Conservation (phyloP, 257 asterid species). For the Plectranthus barbatus region DNA sequence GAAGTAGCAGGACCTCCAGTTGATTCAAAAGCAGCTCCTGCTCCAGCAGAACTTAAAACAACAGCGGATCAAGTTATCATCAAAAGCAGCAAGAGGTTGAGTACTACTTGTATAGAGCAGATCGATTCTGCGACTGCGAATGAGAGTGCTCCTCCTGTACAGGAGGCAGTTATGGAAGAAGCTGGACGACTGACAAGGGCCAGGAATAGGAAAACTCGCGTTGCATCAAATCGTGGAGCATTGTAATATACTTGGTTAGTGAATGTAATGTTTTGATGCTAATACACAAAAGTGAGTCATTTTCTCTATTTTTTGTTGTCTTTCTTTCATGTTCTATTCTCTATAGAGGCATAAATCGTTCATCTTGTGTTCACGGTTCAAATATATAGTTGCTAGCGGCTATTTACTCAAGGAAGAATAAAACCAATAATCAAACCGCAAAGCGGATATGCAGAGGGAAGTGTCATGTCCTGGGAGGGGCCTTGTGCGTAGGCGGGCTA, state of each 20-base stretch:
- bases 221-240: slow-evolving; percentile 13
- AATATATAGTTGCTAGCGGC: too few species aligned
- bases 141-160: slow-evolving; percentile 19
- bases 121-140: slow-evolving; percentile 23
- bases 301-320: background rate
- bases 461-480: too few species aligned
- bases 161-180: slow-evolving; percentile 20
- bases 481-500: too few species aligned
- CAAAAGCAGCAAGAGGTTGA: slow-evolving; percentile 22
- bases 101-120: slow-evolving; percentile 29
- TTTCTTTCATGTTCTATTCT: slow-evolving; percentile 10
- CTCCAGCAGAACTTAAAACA: slow-evolving; percentile 38
- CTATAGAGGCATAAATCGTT: too few species aligned
- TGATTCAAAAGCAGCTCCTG: slow-evolving; percentile 19
- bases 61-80: slow-evolving; percentile 20
- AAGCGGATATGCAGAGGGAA: too few species aligned
- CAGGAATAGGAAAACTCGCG: slow-evolving; percentile 34
- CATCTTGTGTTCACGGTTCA: too few species aligned
- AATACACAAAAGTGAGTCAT: background rate
- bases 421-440: too few species aligned
- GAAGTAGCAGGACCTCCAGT: slow-evolving; percentile 31
- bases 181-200: slow-evolving; percentile 31
- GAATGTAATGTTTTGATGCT: background rate
- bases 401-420: too few species aligned
- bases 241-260: slow-evolving; percentile 2